Conservation (phyloP, 2,329 filamentous ascomycete genomes). For the Calycina herbarum region DNA sequence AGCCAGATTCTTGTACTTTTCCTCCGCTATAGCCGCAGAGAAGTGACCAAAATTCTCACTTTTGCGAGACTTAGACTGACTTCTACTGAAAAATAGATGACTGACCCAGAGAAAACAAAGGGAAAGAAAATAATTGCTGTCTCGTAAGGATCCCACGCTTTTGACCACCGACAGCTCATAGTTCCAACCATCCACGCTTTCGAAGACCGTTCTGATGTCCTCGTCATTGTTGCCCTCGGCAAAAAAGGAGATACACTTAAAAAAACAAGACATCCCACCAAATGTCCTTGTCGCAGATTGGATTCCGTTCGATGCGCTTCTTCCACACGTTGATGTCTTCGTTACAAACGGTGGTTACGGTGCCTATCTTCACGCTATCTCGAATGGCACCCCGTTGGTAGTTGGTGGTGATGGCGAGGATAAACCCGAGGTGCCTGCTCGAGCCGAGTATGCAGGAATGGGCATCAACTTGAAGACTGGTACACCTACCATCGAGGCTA, state of each 20-base stretch:
- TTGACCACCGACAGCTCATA: neutral
- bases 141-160: neutral
- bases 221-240: neutral
- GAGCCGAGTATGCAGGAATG: conserved; percentile 33
- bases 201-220: neutral
- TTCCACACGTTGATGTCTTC: conserved; percentile 35
- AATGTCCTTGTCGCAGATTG: neutral
- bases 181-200: neutral
- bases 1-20: too few relatives aligned
- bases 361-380: conserved; percentile 37
- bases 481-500: conserved; percentile 14
- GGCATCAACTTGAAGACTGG: conserved; percentile 11
- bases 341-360: conserved; percentile 41
- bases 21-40: too few relatives aligned
- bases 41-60: too few relatives aligned
- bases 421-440: conserved; percentile 36
- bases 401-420: conserved; percentile 38
- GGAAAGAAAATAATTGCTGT: neutral
- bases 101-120: neutral
- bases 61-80: too few relatives aligned
- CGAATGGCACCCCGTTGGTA: conserved; percentile 38
- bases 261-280: neutral
- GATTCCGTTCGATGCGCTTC: neutral
- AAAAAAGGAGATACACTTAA: neutral
- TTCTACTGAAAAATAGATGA: too few relatives aligned